These are phyloP conservation scores for Penicillium diatomitis DNA, from an alignment of 495 filamentous ascomycete genomes.

Conservation along the genomic window DNA sequence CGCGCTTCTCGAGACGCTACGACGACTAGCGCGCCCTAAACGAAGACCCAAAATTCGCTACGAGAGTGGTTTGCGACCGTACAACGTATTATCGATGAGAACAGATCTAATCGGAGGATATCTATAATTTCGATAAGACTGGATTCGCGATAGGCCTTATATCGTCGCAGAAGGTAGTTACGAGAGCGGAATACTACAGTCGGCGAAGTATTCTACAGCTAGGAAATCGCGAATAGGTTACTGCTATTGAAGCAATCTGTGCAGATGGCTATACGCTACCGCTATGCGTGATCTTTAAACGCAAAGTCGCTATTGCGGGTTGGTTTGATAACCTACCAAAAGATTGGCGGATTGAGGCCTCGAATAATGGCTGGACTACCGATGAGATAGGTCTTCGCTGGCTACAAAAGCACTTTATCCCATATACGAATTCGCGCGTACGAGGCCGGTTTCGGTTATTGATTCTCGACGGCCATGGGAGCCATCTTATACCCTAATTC, in stretches of 20 bases:
- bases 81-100: not conserved
- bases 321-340: too few species aligned
- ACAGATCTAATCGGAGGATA: not conserved
- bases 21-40: too few species aligned
- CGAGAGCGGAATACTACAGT: not conserved
- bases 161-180: not conserved
- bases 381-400: too few species aligned
- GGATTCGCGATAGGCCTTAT: not conserved
- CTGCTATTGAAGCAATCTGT: not conserved
- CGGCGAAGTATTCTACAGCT: not conserved
- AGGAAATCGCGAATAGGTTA: not conserved
- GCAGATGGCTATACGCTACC: not conserved
- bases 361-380: too few species aligned
- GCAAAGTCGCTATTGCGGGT: too few species aligned
- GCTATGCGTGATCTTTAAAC: slow-evolving; percentile 6
- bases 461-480: too few species aligned
- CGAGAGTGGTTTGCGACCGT: not conserved
- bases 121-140: slow-evolving; percentile 1
- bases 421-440: too few species aligned
- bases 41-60: not conserved
- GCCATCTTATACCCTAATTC: too few species aligned
- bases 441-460: too few species aligned
- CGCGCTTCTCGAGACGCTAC: too few species aligned
- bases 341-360: too few species aligned
- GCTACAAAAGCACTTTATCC: too few species aligned